These are phyloP conservation scores for Phyllachora maydis DNA, from an alignment of 2,329 filamentous ascomycete genomes.

Conservation along the genomic window DNA sequence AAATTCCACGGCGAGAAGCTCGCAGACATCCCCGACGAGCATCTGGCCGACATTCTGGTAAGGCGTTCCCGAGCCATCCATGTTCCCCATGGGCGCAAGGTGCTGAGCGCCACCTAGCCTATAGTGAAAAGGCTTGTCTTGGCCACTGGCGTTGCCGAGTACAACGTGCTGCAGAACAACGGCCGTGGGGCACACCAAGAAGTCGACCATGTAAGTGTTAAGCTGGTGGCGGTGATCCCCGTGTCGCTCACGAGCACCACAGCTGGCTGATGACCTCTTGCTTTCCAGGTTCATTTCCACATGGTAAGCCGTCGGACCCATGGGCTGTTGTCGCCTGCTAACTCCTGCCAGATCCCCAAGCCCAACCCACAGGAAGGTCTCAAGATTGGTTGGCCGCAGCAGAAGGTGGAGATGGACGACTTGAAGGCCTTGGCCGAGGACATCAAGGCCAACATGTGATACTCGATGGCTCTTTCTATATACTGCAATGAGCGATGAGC, in stretches of 20 bases:
- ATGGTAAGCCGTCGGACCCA: conserved; percentile 35
- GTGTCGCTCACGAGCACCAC: background rate
- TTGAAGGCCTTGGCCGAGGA: conserved; percentile 65
- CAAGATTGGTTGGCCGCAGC: conserved; percentile 58
- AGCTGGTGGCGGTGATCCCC: background rate
- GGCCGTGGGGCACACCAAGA: conserved; percentile 77
- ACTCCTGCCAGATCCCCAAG: conserved; percentile 61
- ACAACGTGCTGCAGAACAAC: conserved; percentile 95
- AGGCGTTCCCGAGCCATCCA: conserved; percentile 6
- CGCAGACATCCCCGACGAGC: conserved; percentile 77
- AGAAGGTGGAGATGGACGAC: conserved; percentile 59
- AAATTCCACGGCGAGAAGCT: conserved; percentile 89
- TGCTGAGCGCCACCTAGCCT: conserved; percentile 36
- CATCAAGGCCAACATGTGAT: conserved; percentile 71
- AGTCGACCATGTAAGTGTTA: conserved; percentile 60
- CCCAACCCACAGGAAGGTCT: conserved; percentile 68
- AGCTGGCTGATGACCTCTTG: conserved; percentile 3
- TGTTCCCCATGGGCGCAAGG: too few relatives aligned
- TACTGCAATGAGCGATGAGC: too few relatives aligned
- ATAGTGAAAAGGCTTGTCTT: conserved; percentile 72
- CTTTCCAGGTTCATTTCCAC: conserved; percentile 66
- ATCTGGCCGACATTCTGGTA: conserved; percentile 64
- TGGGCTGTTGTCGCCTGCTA: conserved; percentile 1
- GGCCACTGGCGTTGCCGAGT: conserved; percentile 59
- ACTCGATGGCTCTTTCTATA: conserved; percentile 1